phyloP scores from a whole-genome alignment of 2,329 filamentous ascomycete species.

The Talaromyces albobiverticillius region DNA sequence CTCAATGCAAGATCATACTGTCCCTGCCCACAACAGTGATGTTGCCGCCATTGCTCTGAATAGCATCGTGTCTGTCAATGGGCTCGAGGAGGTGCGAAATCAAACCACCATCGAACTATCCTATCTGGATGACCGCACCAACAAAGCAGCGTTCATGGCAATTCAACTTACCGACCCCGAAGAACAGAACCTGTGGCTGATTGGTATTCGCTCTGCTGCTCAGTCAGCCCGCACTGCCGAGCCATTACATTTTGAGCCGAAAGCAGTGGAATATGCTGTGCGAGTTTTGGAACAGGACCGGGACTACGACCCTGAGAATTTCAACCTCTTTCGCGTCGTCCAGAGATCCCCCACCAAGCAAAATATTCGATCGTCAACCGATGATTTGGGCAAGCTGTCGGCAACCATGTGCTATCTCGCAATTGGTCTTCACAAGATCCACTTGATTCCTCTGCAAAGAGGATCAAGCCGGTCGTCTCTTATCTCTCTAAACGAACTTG shows the following conservation, averaged over 20 bases:
- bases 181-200: constrained; percentile 65
- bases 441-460: constrained; percentile 65
- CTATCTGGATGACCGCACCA: constrained; percentile 63
- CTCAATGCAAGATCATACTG: constrained; percentile 61
- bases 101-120: constrained; percentile 67
- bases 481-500: constrained; percentile 51
- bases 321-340: constrained; percentile 67
- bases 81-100: constrained; percentile 64
- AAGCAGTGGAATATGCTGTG: constrained; percentile 61
- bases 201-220: constrained; percentile 59
- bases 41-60: constrained; percentile 58
- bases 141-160: constrained; percentile 60
- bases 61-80: constrained; percentile 66
- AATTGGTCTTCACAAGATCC: constrained; percentile 66
- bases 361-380: constrained; percentile 57
- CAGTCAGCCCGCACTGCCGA: constrained; percentile 54
- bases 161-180: constrained; percentile 63
- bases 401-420: constrained; percentile 67
- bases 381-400: constrained; percentile 64
- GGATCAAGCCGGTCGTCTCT: constrained; percentile 53
- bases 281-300: constrained; percentile 62
- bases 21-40: constrained; percentile 54
- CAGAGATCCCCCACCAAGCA: constrained; percentile 60
- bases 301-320: constrained; percentile 66
- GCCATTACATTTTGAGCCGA: constrained; percentile 53